Evolutionary conservation across 148 eudicot species (phyloP), one percentile per base, ranked within the genome.

Genomic region (Persicaria tinctoria): DNA sequence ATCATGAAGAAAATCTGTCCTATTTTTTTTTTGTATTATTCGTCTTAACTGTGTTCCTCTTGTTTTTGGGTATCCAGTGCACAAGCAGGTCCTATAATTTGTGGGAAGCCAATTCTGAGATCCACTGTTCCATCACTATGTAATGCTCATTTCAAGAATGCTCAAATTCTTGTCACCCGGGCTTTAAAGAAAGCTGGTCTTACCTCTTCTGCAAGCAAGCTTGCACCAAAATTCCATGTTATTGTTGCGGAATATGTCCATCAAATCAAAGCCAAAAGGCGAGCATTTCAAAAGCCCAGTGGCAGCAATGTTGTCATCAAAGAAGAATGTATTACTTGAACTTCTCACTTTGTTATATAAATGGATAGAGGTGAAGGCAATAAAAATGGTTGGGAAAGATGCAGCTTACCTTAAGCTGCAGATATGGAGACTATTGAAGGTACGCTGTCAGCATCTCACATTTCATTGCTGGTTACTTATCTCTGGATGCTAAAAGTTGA

Each of bases 151-250:
- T 76, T 83, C 56, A 84, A 85, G 66, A 87, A 81, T 77, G 78
- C 80, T 73, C 86, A 82, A 50, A 84, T 77, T 20, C 81, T 82
- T 74, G 81, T 79, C 69, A 82, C 79, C 20, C 84, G 83, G 54
- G 83, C 84, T 49, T 70, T 87, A 77, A 87, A 76, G 86, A 87
- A 82, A 79, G 83, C 86, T 60, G 87, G 89, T 74, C 79, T 84
- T 66, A 79, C 69, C 54, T 5, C 89, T 38, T 83, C 87, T 41
- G 82, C 87, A 51, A 81, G 86, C 75, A 84, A 85, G 80, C 82
- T 84, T 76, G 80, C 89, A 23, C 83, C 86, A 9, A 87, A 83
- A 78, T 80, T 87, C 69, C 86, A 87, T 87, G 83, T 87, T 17
- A 73, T 87, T n/a, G 72, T 84, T 20, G 84, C 87, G 8, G 87